Evolutionary conservation across 805 yeast species (phyloP).

Genomic region (Candida sithepensis): DNA sequence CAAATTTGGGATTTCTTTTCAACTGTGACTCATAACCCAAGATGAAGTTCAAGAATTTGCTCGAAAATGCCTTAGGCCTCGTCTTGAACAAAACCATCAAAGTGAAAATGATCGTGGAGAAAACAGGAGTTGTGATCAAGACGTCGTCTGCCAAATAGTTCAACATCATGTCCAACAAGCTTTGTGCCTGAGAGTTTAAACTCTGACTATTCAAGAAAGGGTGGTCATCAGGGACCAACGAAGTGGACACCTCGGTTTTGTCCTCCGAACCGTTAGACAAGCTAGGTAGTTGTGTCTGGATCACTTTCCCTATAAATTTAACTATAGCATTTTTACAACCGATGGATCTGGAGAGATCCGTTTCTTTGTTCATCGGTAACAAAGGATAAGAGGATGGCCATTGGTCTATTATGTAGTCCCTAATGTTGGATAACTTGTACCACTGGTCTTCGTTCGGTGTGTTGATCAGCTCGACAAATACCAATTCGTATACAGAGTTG

Average conservation of each 20-base stretch:
- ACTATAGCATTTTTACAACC: conserved; percentile 66
- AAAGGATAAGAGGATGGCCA: conserved; percentile 61
- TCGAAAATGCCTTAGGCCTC: conserved; percentile 56
- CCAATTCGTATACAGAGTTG: conserved; percentile 39
- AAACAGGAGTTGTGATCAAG: conserved; percentile 51
- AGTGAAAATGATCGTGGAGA: conserved; percentile 67
- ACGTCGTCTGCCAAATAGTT: conserved; percentile 51
- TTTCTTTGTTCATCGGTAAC: conserved; percentile 44
- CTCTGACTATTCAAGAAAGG: conserved; percentile 49
- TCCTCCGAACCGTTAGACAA: conserved; percentile 3
- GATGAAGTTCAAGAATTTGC: conserved; percentile 54
- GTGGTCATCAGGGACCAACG: conserved; percentile 54
- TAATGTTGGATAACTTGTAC: conserved; percentile 53
- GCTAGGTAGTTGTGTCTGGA: conserved; percentile 48
- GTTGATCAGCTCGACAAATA: conserved; percentile 44
- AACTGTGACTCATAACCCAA: conserved; percentile 57
- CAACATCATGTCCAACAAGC: conserved; percentile 62
- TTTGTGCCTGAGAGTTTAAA: conserved; percentile 70
- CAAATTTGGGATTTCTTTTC: conserved; percentile 50
- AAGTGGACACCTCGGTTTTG: conserved; percentile 30
- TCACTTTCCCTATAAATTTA: conserved; percentile 63
- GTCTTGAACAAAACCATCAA: conserved; percentile 59
- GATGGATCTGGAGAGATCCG: conserved; percentile 46
- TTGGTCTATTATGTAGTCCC: conserved; percentile 52
- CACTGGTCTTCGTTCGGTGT: conserved; percentile 49